Base-by-base conservation (phyloP, 768 basidiomycete species). In the Astraeus odoratus region DNA sequence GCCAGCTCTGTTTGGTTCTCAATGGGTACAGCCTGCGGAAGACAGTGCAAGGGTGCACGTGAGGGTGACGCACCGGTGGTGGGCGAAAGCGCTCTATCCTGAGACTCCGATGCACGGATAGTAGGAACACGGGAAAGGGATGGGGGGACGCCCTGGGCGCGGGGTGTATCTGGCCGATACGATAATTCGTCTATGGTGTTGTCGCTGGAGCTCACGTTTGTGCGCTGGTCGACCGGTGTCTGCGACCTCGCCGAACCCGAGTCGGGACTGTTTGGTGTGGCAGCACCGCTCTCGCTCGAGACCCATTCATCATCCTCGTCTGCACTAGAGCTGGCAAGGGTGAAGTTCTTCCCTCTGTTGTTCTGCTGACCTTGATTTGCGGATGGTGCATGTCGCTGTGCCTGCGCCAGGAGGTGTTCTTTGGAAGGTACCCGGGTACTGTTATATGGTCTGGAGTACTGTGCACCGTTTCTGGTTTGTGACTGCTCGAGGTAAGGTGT, bases 261-360 rank as follows among this genome's bases (percentile, higher is more conserved):
- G 30, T 69, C 70, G 40, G 66, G 49, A 10, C 70, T 65, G 52
- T 73, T 74, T 4, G 85, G 86, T 1, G 85, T 87, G 1, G 67
- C 83, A 0, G 77, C 81, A 6, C 83, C 85, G 55, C 83, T 86
- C 61, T 84, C 83, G 58, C 80, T 85, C 22, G 85, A 87, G 1
- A 83, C 73, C 84, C 84, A 87, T 46, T 78, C 86, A 44, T 85
- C 83, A 9, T 84, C 83, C 10, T 69, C 73, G 30, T 69, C 73
- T 20, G 63, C 72, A 31, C 64, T 67, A 24, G 74, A 66, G 41
- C 70, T 74, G 8, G 80, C 69, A 46, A 84, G 70, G 10, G 76
- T 75, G 56, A 86, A 85, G 4, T 77, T 56, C 57, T 77, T 80
- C 9, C 63, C 58, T 52, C 66, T 67, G 44, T 49, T 57, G 3